Evolutionary conservation across 1,284 basidiomycete genomes (phyloP).

Genomic region (Cutaneotrichosporon curvatum): DNA sequence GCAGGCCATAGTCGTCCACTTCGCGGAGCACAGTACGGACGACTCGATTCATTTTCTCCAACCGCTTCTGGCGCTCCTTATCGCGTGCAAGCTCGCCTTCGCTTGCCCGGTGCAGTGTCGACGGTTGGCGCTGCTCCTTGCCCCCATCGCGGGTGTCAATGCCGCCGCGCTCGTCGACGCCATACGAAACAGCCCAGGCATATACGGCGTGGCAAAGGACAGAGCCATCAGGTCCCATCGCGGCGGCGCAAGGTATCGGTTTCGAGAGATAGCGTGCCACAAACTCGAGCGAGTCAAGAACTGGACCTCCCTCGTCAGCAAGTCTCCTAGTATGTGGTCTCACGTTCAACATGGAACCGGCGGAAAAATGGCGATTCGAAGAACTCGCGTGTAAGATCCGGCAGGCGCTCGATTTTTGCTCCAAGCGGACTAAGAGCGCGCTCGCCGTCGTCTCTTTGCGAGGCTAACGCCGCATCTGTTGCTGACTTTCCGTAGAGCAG

Average conservation of each 20-base stretch:
- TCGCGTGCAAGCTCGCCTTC: conserved; percentile 41
- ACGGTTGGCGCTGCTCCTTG: conserved; percentile 12
- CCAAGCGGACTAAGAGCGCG: conserved; percentile 12
- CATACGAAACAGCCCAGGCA: conserved; percentile 78
- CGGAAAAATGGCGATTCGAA: conserved; percentile 74
- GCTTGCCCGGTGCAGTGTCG: conserved; percentile 18
- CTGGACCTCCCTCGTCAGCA: conserved; percentile 36
- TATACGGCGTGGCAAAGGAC: conserved; percentile 54
- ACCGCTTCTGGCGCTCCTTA: conserved; percentile 43
- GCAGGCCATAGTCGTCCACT: conserved; percentile 66
- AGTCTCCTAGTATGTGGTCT: conserved; percentile 24
- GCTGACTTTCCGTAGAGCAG: conserved; percentile 34
- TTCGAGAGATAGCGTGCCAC: conserved; percentile 52
- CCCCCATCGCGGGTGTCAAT: conserved; percentile 33
- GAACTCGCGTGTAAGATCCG: conserved; percentile 65
- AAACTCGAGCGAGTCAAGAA: conserved; percentile 60
- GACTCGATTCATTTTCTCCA: conserved; percentile 53
- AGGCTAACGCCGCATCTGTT: conserved; percentile 27
- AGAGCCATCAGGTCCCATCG: conserved; percentile 51
- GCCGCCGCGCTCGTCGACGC: conserved; percentile 66
- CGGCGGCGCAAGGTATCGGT: conserved; percentile 51
- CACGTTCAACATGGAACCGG: conserved; percentile 73
- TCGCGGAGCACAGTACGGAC: conserved; percentile 65
- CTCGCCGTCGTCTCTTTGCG: conserved; percentile 20
- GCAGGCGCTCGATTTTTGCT: conserved; percentile 14